phyloP scores from a whole-genome alignment of 352 stramenopile genomes.

The Globisporangium parvum region DNA sequence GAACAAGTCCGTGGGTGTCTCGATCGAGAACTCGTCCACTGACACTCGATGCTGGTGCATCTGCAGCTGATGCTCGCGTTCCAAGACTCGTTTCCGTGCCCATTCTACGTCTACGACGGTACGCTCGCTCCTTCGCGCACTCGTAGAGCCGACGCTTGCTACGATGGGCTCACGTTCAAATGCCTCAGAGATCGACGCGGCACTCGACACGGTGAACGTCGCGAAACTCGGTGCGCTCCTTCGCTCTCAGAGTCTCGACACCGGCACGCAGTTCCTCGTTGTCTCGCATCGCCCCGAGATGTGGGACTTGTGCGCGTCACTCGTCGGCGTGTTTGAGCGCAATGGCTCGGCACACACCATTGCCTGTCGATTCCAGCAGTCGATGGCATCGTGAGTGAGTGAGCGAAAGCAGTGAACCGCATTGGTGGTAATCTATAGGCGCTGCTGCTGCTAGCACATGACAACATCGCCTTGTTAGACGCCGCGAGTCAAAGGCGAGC shows the following conservation, averaged over 20 bases:
- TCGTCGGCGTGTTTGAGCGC: slow-evolving; percentile 24
- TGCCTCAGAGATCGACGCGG: slow-evolving; percentile 30
- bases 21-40: too few relatives aligned
- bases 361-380: too few relatives aligned
- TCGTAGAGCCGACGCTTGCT: not conserved
- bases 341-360: slow-evolving; percentile 22
- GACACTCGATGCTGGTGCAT: not conserved
- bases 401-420: too few relatives aligned
- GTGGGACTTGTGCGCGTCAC: slow-evolving; percentile 19
- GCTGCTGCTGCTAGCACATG: too few relatives aligned
- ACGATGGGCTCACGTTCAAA: not conserved
- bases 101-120: slow-evolving; percentile 38
- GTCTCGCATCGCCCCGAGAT: slow-evolving; percentile 29
- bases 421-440: too few relatives aligned
- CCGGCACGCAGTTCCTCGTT: slow-evolving; percentile 27
- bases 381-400: too few relatives aligned
- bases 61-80: slow-evolving; percentile 30
- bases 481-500: too few relatives aligned
- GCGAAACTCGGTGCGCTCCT: slow-evolving; percentile 21
- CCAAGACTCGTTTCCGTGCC: slow-evolving; percentile 28
- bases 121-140: not conserved
- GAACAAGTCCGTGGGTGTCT: too few relatives aligned
- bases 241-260: slow-evolving; percentile 14
- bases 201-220: slow-evolving; percentile 31
- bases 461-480: too few relatives aligned